phyloP scores from a whole-genome alignment of 2,329 filamentous ascomycete genomes.

The Fusarium pseudonygamai region DNA sequence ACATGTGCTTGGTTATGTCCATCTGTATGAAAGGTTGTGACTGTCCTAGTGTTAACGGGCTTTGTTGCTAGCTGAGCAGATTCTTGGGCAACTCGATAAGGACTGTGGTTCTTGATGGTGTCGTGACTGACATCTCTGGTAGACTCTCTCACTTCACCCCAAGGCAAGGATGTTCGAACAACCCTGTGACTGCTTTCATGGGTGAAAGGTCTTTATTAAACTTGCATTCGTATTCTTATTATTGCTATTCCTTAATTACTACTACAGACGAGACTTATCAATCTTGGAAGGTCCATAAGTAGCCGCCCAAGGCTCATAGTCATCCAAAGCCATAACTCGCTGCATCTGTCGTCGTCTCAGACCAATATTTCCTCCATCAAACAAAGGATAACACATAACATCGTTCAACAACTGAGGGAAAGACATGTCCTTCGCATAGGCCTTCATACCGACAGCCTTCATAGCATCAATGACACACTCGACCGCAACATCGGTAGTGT shows the following conservation, averaged over 20 bases:
- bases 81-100: not conserved
- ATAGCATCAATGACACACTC: not conserved
- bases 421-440: not conserved
- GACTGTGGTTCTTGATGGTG: not conserved
- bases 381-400: conserved; percentile 1
- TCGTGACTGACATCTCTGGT: not conserved
- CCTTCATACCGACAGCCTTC: conserved; percentile 10
- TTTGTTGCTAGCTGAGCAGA: not conserved
- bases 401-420: not conserved
- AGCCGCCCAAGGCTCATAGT: not conserved
- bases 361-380: conserved; percentile 10
- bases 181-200: not conserved
- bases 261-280: not conserved
- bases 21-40: not conserved
- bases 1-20: not conserved
- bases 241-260: not conserved
- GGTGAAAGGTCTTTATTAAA: not conserved
- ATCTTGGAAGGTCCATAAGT: not conserved
- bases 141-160: not conserved
- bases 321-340: not conserved
- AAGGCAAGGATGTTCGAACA: not conserved
- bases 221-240: not conserved
- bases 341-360: conserved; percentile 7
- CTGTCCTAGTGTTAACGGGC: not conserved
- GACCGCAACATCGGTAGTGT: not conserved